Conservation (phyloP, 2,329 filamentous ascomycete species). For the Saccharata proteae region DNA sequence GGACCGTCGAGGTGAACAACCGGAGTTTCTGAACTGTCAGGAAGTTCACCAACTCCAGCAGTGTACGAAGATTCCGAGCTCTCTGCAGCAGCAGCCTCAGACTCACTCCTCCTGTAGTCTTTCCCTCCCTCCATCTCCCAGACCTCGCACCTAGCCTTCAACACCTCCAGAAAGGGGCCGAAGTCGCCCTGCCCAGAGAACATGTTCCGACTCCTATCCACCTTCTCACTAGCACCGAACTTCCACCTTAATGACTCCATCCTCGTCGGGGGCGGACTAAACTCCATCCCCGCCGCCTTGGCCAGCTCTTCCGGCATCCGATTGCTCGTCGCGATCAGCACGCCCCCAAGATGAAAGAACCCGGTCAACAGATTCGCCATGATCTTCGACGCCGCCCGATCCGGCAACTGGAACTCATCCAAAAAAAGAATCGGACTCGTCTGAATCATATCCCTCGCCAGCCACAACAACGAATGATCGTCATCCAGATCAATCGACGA, state of each 20-base stretch:
- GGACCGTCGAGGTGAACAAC: neutral
- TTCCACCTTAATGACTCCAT: constrained; percentile 40
- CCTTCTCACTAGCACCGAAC: constrained; percentile 26
- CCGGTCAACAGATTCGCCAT: constrained; percentile 65
- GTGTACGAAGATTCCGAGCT: neutral
- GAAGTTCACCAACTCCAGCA: neutral
- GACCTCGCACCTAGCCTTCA: constrained; percentile 67
- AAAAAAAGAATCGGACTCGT: constrained; percentile 66
- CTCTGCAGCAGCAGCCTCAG: constrained; percentile 3
- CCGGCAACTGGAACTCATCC: constrained; percentile 75
- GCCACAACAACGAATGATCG: constrained; percentile 59
- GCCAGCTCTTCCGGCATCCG: constrained; percentile 72
- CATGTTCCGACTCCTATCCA: constrained; percentile 19
- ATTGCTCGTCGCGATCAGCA: constrained; percentile 69
- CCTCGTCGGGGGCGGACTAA: constrained; percentile 41
- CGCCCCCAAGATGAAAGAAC: constrained; percentile 73
- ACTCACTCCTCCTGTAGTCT: constrained; percentile 50
- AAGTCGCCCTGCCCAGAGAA: constrained; percentile 50
- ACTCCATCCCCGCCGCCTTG: constrained; percentile 61
- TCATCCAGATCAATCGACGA: constrained; percentile 20
- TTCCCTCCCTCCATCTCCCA: constrained; percentile 70
- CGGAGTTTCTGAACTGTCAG: neutral
- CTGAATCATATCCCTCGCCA: constrained; percentile 65
- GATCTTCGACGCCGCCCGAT: constrained; percentile 66
- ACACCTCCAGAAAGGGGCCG: constrained; percentile 59